Evolutionary conservation across 1,284 basidiomycete genomes (phyloP).

Genomic region (Marasmius sp.): DNA sequence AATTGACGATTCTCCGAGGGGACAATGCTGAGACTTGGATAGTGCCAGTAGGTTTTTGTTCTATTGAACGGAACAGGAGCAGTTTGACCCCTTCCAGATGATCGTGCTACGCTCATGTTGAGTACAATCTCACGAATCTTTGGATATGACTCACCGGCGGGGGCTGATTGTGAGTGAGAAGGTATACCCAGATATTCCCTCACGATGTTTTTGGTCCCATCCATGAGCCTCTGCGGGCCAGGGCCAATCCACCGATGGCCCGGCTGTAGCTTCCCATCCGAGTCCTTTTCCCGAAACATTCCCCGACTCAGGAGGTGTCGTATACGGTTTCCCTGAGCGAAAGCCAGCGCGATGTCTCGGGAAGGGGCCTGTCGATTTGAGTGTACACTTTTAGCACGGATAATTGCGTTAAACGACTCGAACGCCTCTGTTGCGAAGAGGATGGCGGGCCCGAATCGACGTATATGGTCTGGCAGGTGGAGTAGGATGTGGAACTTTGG

Average conservation of each 20-base stretch:
- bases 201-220: neutral
- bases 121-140: neutral
- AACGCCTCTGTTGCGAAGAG: slow-evolving; percentile 44
- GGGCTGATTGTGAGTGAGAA: neutral
- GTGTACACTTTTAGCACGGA: slow-evolving; percentile 38
- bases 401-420: slow-evolving; percentile 47
- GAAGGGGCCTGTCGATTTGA: slow-evolving; percentile 44
- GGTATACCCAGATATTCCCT: neutral
- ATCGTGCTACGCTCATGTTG: neutral
- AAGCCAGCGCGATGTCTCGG: slow-evolving; percentile 36
- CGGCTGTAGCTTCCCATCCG: neutral
- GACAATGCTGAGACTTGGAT: neutral
- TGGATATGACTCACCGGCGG: neutral
- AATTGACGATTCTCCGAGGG: neutral
- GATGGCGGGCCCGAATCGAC: slow-evolving; percentile 36
- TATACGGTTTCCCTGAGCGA: slow-evolving; percentile 33
- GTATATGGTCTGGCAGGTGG: slow-evolving; percentile 32
- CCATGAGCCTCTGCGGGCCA: neutral
- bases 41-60: neutral
- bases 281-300: neutral
- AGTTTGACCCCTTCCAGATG: too few relatives aligned
- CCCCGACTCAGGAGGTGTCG: slow-evolving; percentile 38
- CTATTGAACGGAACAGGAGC: too few relatives aligned
- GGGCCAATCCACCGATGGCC: neutral
- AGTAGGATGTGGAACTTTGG: slow-evolving; percentile 38